Percentiles rank a stretch among this genome's conserved stretches.
Evolutionary conservation across 2,329 filamentous ascomycete genomes (phyloP).

Genomic region (Elsinoe australis): DNA sequence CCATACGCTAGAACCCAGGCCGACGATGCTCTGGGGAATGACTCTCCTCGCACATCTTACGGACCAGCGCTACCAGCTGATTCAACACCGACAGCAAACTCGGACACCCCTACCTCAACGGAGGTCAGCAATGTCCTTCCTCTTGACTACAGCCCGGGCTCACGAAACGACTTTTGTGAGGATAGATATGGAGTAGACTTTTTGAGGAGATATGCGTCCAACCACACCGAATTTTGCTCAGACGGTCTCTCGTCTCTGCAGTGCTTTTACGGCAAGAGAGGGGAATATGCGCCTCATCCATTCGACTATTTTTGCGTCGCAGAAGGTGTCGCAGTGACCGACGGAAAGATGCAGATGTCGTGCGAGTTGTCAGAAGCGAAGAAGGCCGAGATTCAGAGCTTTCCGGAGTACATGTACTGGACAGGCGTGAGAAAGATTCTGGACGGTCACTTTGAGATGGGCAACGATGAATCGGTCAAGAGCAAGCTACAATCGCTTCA

Average conservation of each 20-base stretch:
- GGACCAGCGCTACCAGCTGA: not conserved
- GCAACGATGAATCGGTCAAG: slow-evolving; percentile 12
- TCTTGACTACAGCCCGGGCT: slow-evolving; percentile 1
- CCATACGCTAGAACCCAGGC: not conserved
- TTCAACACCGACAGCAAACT: not conserved
- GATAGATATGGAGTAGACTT: slow-evolving; percentile 11
- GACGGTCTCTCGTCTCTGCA: slow-evolving; percentile 2
- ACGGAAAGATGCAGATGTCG: slow-evolving; percentile 12
- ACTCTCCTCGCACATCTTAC: not conserved
- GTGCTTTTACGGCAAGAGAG: slow-evolving; percentile 8
- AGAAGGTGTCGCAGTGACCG: slow-evolving; percentile 13
- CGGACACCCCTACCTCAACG: not conserved
- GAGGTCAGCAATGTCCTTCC: not conserved
- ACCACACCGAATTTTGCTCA: slow-evolving; percentile 11
- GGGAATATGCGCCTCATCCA: slow-evolving; percentile 7
- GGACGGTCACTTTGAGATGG: slow-evolving; percentile 12
- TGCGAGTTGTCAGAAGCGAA: slow-evolving; percentile 15
- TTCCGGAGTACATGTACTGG: slow-evolving; percentile 17
- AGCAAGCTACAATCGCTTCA: slow-evolving; percentile 9
- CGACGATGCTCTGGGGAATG: not conserved
- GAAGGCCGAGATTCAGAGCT: slow-evolving; percentile 14
- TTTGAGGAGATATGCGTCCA: slow-evolving; percentile 5
- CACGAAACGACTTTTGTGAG: slow-evolving; percentile 13
- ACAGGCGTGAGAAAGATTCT: slow-evolving; percentile 16
- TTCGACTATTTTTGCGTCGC: slow-evolving; percentile 16